Evolutionary conservation across 106 monocot genomes (phyloP).

Genomic region (Phalaenopsis aphrodite): DNA sequence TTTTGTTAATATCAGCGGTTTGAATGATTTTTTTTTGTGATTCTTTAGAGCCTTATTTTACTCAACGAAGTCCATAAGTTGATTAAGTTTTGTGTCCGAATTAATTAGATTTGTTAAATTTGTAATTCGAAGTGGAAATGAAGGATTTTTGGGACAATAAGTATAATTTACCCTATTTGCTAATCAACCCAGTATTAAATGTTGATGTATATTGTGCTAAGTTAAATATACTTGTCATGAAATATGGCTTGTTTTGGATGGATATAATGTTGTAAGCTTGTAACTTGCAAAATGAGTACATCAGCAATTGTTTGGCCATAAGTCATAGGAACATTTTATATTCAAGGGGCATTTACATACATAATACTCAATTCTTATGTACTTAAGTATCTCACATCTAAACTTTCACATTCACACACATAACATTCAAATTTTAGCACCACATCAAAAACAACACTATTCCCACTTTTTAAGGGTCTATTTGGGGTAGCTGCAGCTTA

Average conservation of each 20-base stretch:
- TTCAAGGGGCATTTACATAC: too few relatives aligned
- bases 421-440: too few relatives aligned
- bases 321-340: too few relatives aligned
- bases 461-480: too few relatives aligned
- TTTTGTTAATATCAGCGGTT: not conserved
- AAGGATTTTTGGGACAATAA: not conserved
- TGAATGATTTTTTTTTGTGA: not conserved
- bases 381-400: too few relatives aligned
- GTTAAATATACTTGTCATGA: not conserved
- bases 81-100: not conserved
- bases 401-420: too few relatives aligned
- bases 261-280: not conserved
- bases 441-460: too few relatives aligned
- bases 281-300: not conserved
- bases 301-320: not conserved
- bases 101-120: not conserved
- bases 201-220: not conserved
- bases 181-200: not conserved
- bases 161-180: not conserved
- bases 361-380: too few relatives aligned
- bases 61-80: not conserved
- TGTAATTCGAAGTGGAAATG: too few relatives aligned
- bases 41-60: not conserved
- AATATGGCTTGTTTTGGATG: constrained; percentile 2
- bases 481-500: too few relatives aligned